phyloP scores from a whole-genome alignment of 768 basidiomycete genomes.

The Leccinum pellstonianum region DNA sequence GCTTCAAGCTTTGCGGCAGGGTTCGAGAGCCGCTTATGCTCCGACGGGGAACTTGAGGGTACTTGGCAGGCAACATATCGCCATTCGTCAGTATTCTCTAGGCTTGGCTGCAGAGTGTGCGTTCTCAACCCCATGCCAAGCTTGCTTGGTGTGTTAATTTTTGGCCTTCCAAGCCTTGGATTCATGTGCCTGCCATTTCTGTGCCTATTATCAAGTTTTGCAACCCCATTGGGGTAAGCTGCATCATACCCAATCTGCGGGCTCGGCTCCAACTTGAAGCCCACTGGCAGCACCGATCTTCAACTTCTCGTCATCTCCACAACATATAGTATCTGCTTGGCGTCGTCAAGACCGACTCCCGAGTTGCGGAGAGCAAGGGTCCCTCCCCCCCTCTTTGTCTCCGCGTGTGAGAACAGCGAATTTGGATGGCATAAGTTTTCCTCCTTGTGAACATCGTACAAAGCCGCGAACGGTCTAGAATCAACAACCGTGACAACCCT shows the following conservation, averaged over 20 bases:
- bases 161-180: slow-evolving; percentile 6
- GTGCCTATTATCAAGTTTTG: not conserved
- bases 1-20: not conserved
- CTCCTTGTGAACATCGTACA: not conserved
- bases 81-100: not conserved
- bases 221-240: not conserved
- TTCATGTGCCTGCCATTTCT: not conserved
- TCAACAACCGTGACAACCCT: not conserved
- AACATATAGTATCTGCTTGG: not conserved
- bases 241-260: not conserved
- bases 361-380: not conserved
- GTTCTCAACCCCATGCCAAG: not conserved
- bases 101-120: not conserved
- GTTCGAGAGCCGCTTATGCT: slow-evolving; percentile 3
- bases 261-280: not conserved
- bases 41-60: slow-evolving; percentile 6
- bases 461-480: not conserved
- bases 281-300: not conserved
- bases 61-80: not conserved
- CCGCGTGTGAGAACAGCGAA: not conserved
- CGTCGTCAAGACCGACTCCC: not conserved
- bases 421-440: not conserved
- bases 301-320: not conserved
- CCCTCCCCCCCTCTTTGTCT: not conserved
- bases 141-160: not conserved